phyloP scores from a whole-genome alignment of 345 rosid species.

The Jatropha curcas region DNA sequence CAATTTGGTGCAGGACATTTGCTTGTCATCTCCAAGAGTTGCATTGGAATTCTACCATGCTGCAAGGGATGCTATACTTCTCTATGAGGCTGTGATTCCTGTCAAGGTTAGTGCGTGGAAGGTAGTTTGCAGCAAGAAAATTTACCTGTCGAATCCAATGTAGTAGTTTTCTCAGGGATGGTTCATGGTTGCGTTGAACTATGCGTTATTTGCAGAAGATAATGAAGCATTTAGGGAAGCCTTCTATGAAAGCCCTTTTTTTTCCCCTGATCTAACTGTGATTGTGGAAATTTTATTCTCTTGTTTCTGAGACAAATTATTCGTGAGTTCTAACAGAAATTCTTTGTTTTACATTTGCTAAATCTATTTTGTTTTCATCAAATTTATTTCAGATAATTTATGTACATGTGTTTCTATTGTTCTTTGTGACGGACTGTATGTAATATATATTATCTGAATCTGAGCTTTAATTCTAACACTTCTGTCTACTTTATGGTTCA shows the following conservation, averaged over 20 bases:
- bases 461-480: neutral
- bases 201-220: neutral
- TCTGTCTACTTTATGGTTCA: constrained; percentile 3
- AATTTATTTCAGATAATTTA: neutral
- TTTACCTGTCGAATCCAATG: neutral
- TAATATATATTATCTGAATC: neutral
- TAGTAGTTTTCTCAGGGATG: neutral
- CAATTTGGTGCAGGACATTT: constrained; percentile 62
- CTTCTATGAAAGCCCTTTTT: neutral
- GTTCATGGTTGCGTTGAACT: neutral
- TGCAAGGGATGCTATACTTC: constrained; percentile 80
- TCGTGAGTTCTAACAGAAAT: neutral
- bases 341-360: neutral
- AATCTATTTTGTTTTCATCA: neutral
- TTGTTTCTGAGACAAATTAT: neutral
- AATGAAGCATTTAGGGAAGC: neutral
- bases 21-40: constrained; percentile 83
- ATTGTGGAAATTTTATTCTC: constrained; percentile 1
- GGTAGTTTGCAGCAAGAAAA: neutral
- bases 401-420: neutral
- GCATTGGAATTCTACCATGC: constrained; percentile 82
- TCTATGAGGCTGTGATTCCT: constrained; percentile 89
- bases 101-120: constrained; percentile 74
- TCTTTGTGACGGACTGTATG: neutral
- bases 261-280: neutral